Evolutionary conservation across 345 rosid species (phyloP), one percentile per base, ranked within the genome.

Genomic region (Eucalyptus dawsonii): DNA sequence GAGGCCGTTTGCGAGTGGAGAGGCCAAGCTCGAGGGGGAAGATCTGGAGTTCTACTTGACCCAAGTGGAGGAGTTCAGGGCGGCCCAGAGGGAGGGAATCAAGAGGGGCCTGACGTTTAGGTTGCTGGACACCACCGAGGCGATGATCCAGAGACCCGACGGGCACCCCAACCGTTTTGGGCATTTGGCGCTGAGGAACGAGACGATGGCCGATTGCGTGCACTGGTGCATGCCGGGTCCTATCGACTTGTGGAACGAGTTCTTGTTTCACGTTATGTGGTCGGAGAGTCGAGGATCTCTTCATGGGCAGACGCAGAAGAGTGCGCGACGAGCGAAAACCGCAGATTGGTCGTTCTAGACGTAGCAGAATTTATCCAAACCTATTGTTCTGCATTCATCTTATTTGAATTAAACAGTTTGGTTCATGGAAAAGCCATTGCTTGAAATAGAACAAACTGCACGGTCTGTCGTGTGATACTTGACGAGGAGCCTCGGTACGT

Each of bases 201-300:
- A 45, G 58, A 65, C 88, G n/a, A 88, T 90, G 88, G 88, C 86
- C 47, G 94, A 93, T 83, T 91, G 93, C 86, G 88, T 93, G 40
- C 94, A 92, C 34, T 93, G 94, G 95, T 93, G 95, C 88, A 29
- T 93, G 90, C 94, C 94, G 6, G 94, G 95, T 58, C 94, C 95
- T 2, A 88, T 92, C 29, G 95, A 93, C 87, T 53, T 94, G 45
- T 93, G 93, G 94, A 92, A 91, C 89, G 93, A 93, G 89, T 88
- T 92, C 88, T 90, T 93, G 80, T 90, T 91, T 91, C 86, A 91
- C 85, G 58, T 92, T 89, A 29, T 90, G 90, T 87, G 42, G 86
- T 29, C 40, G n/a, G 89, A 87, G 53, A 60, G 83, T 34, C 29
- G 50, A 34, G 34, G 29, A 56, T 89, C 49, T 53, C 37, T 14